Base-by-base conservation (phyloP, 164 flowering plant species). In the Magnolia changhungtana region DNA sequence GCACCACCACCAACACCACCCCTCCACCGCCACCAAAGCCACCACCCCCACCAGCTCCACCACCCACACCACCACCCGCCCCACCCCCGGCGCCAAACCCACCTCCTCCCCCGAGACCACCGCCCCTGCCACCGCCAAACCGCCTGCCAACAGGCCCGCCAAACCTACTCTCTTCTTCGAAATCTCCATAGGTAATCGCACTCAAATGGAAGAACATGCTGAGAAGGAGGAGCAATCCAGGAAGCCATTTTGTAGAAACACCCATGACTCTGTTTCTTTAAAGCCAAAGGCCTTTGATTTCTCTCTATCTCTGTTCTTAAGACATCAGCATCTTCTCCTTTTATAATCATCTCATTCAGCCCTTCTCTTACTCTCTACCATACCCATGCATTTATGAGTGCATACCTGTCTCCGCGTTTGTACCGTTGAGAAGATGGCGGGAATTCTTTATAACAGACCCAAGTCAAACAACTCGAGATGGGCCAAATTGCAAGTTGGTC, bases 1-100 rank as follows among this genome's bases (percentile, higher is more conserved):
- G 61, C 13, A 10, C 61, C 61, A 13, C 61, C 61, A 19, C 84
- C 86, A 7, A 69, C 75, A 11, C 85, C 86, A 0, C 81, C 86
- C 79, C 81, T 3, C 76, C 85, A 7, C 75, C 82, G 14, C 79
- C 74, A 9, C 79, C 83, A 8, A 74, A 77, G 16, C 84, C 82
- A 0, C 82, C 79, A 31, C 74, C 73, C 0, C 74, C 73, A 19
- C 80, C 29, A 4, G 80, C 71, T 23, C 80, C 76, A 50, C 80
- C 83, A 3, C 69, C 78, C 1, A 80, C 84, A 13, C 78, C 82
- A 1, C 76, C 82, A 2, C 74, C 82, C 7, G 78, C 83, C 4
- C 71, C 76, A 3, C 78, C 77, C 21, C 79, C 84, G 10, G 79
- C 82, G 16, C 75, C 81, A 10, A 80, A 81, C 2, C 83, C 84